A percentile compares a stretch with the other conserved stretches of the same genome.
Evolutionary conservation across 148 eudicot species (phyloP).

Genomic region (Camellia sinensis): DNA sequence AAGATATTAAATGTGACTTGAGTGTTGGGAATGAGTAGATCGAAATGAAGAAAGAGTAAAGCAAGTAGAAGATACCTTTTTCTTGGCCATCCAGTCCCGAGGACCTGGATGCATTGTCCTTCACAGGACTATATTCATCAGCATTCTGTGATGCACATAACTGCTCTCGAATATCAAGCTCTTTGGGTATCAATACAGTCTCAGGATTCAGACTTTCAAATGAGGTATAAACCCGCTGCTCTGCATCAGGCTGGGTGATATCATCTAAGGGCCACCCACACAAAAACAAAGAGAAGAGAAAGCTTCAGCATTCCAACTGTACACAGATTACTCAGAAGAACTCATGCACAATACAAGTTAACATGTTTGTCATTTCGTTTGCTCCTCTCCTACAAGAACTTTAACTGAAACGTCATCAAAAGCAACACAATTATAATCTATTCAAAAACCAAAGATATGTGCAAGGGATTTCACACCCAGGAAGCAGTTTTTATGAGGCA

Average conservation of each 20-base stretch:
- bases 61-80: slow-evolving; percentile 23
- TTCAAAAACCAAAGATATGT: neutral
- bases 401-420: neutral
- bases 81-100: slow-evolving; percentile 18
- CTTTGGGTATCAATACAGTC: slow-evolving; percentile 27
- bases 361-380: neutral
- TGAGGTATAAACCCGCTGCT: slow-evolving; percentile 23
- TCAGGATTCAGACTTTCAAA: slow-evolving; percentile 24
- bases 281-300: slow-evolving; percentile 16
- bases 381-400: neutral
- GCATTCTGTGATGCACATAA: slow-evolving; percentile 23
- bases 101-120: slow-evolving; percentile 12
- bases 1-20: too few relatives aligned
- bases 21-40: too few relatives aligned
- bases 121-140: slow-evolving; percentile 21
- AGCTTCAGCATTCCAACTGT: slow-evolving; percentile 1
- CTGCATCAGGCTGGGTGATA: slow-evolving; percentile 53
- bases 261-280: slow-evolving; percentile 50
- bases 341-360: neutral
- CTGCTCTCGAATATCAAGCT: slow-evolving; percentile 30
- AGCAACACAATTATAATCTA: neutral
- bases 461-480: neutral
- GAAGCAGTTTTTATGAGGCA: neutral
- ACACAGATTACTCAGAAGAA: neutral
- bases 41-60: neutral